Percentiles rank a stretch among this genome's conserved stretches.
Conservation (phyloP, 768 basidiomycete genomes). For the Tricholoma saponaceum region DNA sequence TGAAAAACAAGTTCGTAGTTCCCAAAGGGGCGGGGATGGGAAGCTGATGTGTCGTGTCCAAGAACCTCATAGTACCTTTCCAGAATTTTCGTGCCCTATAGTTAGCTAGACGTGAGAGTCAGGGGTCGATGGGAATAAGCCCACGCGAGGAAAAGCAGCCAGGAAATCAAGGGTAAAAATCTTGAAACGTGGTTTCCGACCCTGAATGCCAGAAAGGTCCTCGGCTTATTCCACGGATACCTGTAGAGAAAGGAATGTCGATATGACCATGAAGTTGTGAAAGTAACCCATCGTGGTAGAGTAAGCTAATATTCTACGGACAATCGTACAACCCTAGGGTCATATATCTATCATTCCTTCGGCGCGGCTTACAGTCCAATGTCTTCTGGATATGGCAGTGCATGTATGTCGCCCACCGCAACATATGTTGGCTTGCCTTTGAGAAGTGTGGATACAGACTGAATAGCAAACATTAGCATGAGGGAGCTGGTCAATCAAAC, state of each 20-base stretch:
- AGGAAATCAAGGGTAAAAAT: too few species aligned
- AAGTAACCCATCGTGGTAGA: background rate
- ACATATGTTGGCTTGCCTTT: slow-evolving; percentile 83
- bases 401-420: slow-evolving; percentile 71
- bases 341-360: background rate
- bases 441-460: slow-evolving; percentile 67
- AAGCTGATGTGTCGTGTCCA: too few species aligned
- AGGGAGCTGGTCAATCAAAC: background rate
- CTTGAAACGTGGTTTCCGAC: too few species aligned
- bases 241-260: background rate
- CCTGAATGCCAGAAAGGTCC: too few species aligned
- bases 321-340: background rate
- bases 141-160: too few species aligned
- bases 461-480: background rate
- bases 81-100: too few species aligned
- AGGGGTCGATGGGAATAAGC: too few species aligned
- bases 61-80: too few species aligned
- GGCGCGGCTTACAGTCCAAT: slow-evolving; percentile 58
- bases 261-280: background rate
- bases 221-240: too few species aligned
- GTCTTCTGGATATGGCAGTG: slow-evolving; percentile 83
- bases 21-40: too few species aligned
- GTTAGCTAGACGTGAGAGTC: too few species aligned
- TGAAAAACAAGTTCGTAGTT: too few species aligned
- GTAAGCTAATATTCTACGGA: slow-evolving; percentile 1